phyloP scores from a whole-genome alignment of 306 rosid species.

The Fragaria ananassa region DNA sequence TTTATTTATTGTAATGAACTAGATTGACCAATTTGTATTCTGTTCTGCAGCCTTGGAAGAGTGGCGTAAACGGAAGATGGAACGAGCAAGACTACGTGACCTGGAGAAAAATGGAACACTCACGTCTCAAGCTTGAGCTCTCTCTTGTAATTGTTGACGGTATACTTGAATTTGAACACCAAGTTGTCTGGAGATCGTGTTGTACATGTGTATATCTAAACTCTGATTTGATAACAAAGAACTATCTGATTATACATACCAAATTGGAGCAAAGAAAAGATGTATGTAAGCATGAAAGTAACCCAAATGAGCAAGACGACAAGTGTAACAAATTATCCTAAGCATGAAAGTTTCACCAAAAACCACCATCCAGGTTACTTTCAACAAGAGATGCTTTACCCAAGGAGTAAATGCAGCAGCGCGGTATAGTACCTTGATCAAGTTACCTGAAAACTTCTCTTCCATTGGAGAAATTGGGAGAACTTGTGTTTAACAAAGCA shows the following conservation, averaged over 20 bases:
- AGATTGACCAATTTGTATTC: constrained; percentile 15
- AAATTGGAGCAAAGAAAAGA: background rate
- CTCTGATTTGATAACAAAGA: background rate
- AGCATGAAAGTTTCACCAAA: background rate
- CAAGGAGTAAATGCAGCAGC: background rate
- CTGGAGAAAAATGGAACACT: constrained; percentile 77
- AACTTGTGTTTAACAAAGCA: too few species aligned
- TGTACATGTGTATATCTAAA: constrained; percentile 3
- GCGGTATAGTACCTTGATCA: background rate
- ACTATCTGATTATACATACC: background rate
- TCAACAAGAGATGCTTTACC: background rate
- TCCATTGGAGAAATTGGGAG: too few species aligned
- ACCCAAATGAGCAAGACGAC: background rate
- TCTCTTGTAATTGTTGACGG: background rate
- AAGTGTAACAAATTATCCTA: background rate
- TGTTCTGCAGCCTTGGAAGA: constrained; percentile 81
- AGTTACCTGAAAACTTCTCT: background rate
- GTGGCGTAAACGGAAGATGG: constrained; percentile 98
- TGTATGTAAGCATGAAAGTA: background rate
- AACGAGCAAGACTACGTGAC: constrained; percentile 79
- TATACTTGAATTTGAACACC: background rate
- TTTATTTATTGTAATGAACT: too few species aligned
- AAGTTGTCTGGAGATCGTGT: background rate
- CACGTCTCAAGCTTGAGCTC: constrained; percentile 44
- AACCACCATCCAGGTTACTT: background rate